Conservation (phyloP, 768 basidiomycete genomes). For the Panaeolus papilionaceus region DNA sequence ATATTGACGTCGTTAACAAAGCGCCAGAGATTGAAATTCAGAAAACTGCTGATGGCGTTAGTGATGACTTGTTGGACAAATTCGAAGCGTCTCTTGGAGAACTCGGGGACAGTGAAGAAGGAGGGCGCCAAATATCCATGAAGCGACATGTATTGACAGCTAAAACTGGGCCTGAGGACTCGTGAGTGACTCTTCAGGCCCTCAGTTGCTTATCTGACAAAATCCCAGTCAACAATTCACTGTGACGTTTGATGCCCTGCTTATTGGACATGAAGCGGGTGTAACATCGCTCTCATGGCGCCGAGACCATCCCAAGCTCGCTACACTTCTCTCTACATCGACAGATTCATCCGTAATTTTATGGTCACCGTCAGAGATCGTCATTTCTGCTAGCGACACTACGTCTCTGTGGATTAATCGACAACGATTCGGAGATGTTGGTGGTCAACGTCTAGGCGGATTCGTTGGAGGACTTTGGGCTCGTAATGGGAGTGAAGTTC, state of each 20-base stretch:
- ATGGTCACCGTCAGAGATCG: constrained; percentile 80
- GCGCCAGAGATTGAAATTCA: constrained; percentile 40
- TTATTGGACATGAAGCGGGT: constrained; percentile 95
- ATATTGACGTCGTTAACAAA: constrained; percentile 52
- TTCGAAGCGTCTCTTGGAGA: constrained; percentile 87
- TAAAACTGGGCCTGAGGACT: constrained; percentile 52
- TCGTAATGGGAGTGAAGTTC: constrained; percentile 59
- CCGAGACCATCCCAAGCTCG: constrained; percentile 39
- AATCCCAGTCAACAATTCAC: constrained; percentile 60
- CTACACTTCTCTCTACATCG: constrained; percentile 87
- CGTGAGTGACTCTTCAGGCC: constrained; percentile 14
- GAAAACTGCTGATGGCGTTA: constrained; percentile 39
- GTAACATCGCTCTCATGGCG: constrained; percentile 91
- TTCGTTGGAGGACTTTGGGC: constrained; percentile 94
- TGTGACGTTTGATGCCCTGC: constrained; percentile 90
- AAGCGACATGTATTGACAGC: constrained; percentile 83
- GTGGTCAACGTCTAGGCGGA: constrained; percentile 88
- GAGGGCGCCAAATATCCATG: constrained; percentile 85
- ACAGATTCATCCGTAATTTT: constrained; percentile 95
- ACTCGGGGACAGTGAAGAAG: constrained; percentile 75
- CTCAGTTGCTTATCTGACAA: constrained; percentile 1
- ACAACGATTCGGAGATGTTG: constrained; percentile 93
- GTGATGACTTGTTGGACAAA: constrained; percentile 82
- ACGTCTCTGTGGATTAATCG: constrained; percentile 88
- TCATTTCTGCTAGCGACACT: constrained; percentile 41